Percentiles rank a stretch among this genome's conserved stretches.
These are phyloP conservation scores for Carex cristatella DNA, from an alignment of 176 grass and related monocot species.

Conservation along the genomic window DNA sequence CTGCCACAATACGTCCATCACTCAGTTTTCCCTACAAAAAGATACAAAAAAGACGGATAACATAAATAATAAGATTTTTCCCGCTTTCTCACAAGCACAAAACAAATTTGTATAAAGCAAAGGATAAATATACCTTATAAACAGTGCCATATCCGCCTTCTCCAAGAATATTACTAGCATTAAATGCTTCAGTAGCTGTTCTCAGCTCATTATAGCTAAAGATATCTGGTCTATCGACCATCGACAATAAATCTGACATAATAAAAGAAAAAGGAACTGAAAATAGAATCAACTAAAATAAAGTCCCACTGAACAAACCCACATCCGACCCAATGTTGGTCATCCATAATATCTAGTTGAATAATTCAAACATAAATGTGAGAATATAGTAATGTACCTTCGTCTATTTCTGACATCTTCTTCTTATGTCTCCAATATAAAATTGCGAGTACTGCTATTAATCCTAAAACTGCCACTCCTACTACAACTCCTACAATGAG, in stretches of 20 bases:
- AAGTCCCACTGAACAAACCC: background rate
- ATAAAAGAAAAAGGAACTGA: background rate
- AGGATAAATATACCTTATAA: conserved; percentile 43
- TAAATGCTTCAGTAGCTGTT: conserved; percentile 64
- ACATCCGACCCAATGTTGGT: background rate
- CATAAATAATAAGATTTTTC: background rate
- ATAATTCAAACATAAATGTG: background rate
- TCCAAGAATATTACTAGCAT: conserved; percentile 59
- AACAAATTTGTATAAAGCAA: background rate
- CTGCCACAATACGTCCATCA: conserved; percentile 69
- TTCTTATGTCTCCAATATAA: conserved; percentile 18
- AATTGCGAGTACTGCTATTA: conserved; percentile 26
- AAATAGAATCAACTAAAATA: background rate
- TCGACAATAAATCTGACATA: conserved; percentile 44
- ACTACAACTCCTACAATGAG: conserved; percentile 43
- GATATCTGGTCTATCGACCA: conserved; percentile 49
- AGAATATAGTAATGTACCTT: background rate
- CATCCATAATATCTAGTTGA: background rate
- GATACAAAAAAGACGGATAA: background rate
- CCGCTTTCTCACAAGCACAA: background rate
- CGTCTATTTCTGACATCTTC: conserved; percentile 11
- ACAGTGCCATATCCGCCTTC: conserved; percentile 87
- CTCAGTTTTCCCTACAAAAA: conserved; percentile 53
- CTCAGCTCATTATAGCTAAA: conserved; percentile 63
- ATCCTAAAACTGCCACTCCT: conserved; percentile 39